Base-by-base conservation (phyloP, 495 filamentous ascomycete species). In the Talaromyces ruber region DNA sequence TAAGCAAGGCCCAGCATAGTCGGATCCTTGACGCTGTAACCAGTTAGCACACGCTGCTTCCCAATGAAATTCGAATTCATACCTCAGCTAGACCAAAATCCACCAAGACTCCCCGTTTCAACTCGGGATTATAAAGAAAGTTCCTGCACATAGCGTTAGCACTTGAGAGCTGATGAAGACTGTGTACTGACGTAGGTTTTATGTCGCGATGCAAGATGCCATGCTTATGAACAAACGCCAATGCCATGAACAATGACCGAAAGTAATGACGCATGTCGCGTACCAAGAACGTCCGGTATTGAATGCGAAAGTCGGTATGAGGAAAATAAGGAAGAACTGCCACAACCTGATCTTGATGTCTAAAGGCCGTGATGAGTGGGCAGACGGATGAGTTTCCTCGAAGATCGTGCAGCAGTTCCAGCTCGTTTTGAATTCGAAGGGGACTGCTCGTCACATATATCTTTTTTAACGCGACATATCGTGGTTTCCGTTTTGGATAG, bases 371-470 rank as follows among this genome's bases (percentile, higher is more conserved):
- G 71, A 99, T 96, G 28, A 99, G 78, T 21, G 94, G 95, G 64
- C 93, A 97, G 21, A 99, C 92, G 3, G 88, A 88, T 57, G 81
- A 78, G 65, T 88, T 96, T 29, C 88, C 85, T 51, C 87, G 84
- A 4, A 99, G 82, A 70, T 94, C 92, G 71, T 97, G 88, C n/a
- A 99, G 84, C 11, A 99, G 82, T 64, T 97, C 95, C 7, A 99
- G 84, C 74, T 99, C 94, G 74, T 99, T 99, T 67, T 96, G 86
- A 63, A 98, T 98, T 32, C 94, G 89, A 29, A 84, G 77, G 2
- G 94, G 94, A 45, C 91, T 96, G 67, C 91, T 96, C 3, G 94
- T 99, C 59, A 97, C 94, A 70, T 98, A 98, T 65, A 99, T 98
- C 74, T 98, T 98, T 75, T 99, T 99, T 72, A 99, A 87, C 25